Base-by-base conservation (phyloP, 164 flowering plant species). In the Berberis thunbergii region DNA sequence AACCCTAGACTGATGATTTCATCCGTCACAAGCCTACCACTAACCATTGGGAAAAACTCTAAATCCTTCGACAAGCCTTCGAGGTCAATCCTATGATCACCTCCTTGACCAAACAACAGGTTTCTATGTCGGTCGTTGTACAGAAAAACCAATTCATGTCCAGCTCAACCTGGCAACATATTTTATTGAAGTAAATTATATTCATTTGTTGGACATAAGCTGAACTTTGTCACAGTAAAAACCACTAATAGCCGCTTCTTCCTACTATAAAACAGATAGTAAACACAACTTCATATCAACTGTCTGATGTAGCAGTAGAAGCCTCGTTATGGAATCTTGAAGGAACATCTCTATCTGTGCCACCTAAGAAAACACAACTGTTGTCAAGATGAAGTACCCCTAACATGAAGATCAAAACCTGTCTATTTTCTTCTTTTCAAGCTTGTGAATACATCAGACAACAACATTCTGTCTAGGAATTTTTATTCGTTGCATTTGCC, bases 21-120 rank as follows among this genome's bases (percentile, higher is more conserved):
- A 26, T 26, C 26, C 26, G 26, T 26, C 26, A 26, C 26, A 26
- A 26, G 26, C 26, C 26, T 26, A 26, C 26, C 26, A 26, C 26
- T 26, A 26, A 26, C 26, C 26, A 26, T 26, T 26, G 26, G 26
- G 26, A 26, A 26, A 26, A 26, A 94, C 78, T 46, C 96, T 87
- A 73, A 91, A 94, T 71, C 99, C 99, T 57, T 94, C 97, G 99
- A 86, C 97, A 2, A 96, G 97, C 75, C 94, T 94, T 57, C 76
- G 97, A 67, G 96, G 99, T 62, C 99, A 94, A 71, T 89, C 91
- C 66, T 94, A 91, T 77, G 99, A 94, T 76, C 96, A 94, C 80
- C 96, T 94, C 55, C 97, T 65, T 64, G 95, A 87, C 79, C 97
- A 94, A 72, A 89, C 93, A 40, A 93, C 90, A 41, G 97, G 97